Evolutionary conservation across 2,329 filamentous ascomycete species (phyloP), one percentile per base, ranked within the genome.

Genomic region (Neocatenulostroma microsporum): DNA sequence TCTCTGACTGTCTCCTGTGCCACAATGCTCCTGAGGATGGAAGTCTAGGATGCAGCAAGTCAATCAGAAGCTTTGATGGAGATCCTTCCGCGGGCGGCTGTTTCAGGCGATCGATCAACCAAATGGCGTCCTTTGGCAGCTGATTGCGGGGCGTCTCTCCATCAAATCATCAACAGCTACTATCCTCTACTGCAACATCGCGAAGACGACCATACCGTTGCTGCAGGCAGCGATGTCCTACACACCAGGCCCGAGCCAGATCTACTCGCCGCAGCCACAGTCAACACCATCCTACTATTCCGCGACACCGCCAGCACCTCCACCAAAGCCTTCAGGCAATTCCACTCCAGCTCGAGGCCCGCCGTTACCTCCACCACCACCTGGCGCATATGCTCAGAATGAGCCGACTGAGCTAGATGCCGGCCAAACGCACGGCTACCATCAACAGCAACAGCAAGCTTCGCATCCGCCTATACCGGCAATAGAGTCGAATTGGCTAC

Each of bases 401-500:
- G 49, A 51, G 26, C 45, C 45, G 7, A 51, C 49, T 11, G 51
- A 56, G 27, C 42, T 54, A 10, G 51, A 54, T 26, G 53, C 42
- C 12, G 44, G 36, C 23, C 40, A 48, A 17, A 41, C 37, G 23
- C 7, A 35, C 13, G 36, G 49, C 37, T 48, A 18, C 19, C 44
- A 29, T 53, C 53, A 36, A 8, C 30, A 30, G 4, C 44, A 50
- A 26, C 46, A 41, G 27, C 15, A 34, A n/a, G 36, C 46, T 23
- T 29, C 45, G 11, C 28, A 36, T 9, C 50, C 52, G 3, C 33
- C 21, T 3, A 34, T 41, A 14, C 39, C 39, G 17, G 12, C 46
- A 11, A 54, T 58, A 20, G 61, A 63, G 29, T 77, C 83, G 35
- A 74, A 79, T 45, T 94, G 87, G 87, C 69, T 94, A 3, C 87